Evolutionary conservation across 805 yeast species (phyloP).

Genomic region (Candida vaughaniae): DNA sequence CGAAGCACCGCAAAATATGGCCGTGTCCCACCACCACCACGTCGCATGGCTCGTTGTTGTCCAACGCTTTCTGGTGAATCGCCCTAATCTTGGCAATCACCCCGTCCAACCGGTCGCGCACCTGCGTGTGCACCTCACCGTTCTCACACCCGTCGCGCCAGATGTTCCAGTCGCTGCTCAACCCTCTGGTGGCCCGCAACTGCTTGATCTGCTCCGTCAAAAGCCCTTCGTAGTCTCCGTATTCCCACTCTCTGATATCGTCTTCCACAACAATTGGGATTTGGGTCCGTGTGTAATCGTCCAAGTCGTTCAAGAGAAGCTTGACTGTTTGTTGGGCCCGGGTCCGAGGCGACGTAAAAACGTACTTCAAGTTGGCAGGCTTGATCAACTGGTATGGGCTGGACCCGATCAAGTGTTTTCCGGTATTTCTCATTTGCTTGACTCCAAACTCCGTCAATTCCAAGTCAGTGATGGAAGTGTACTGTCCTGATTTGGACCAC

Average conservation of each 20-base stretch:
- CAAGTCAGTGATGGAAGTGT: conserved; percentile 83
- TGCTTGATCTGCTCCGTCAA: conserved; percentile 64
- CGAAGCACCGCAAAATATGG: conserved; percentile 85
- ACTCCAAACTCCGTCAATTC: conserved; percentile 78
- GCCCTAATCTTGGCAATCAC: conserved; percentile 63
- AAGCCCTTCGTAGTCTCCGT: conserved; percentile 93
- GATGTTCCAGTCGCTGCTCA: conserved; percentile 61
- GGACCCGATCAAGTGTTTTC: conserved; percentile 61
- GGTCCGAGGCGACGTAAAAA: conserved; percentile 77
- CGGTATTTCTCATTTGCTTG: conserved; percentile 72
- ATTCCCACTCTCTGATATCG: conserved; percentile 91
- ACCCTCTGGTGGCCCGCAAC: conserved; percentile 43
- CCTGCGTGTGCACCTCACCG: conserved; percentile 72
- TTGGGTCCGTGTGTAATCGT: conserved; percentile 38
- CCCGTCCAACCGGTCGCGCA: conserved; percentile 69
- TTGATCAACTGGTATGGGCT: conserved; percentile 55
- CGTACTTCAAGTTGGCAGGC: conserved; percentile 58
- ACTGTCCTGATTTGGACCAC: conserved; percentile 94
- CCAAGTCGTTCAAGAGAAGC: conserved; percentile 53
- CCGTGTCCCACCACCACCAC: conserved; percentile 89
- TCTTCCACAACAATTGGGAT: conserved; percentile 54
- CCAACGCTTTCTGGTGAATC: conserved; percentile 56
- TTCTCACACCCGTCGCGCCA: conserved; percentile 94
- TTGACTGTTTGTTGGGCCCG: conserved; percentile 78
- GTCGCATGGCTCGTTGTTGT: conserved; percentile 58